A percentile compares a stretch with the other conserved stretches of the same genome.
Conservation (phyloP, 2,329 filamentous ascomycete species). For the Ophiocordyceps camponoti-rufipedis region DNA sequence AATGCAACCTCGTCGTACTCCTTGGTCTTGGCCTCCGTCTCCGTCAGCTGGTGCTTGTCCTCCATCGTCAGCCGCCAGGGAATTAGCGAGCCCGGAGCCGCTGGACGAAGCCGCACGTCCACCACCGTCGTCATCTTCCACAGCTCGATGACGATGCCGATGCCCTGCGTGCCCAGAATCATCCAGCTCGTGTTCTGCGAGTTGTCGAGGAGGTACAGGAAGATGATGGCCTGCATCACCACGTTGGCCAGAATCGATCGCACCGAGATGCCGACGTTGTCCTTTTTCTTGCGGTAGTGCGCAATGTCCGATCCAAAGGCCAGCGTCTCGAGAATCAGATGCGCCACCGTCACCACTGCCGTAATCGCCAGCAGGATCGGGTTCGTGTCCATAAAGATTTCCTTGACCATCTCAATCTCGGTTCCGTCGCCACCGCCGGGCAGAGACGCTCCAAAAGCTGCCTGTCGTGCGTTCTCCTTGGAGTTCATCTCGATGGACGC, state of each 20-base stretch:
- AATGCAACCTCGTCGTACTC: constrained; percentile 97
- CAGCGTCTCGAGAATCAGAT: constrained; percentile 89
- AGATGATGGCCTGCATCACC: constrained; percentile 92
- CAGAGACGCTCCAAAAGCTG: constrained; percentile 52
- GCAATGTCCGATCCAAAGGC: constrained; percentile 96
- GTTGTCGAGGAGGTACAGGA: constrained; percentile 93
- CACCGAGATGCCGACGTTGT: constrained; percentile 90
- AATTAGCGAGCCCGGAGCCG: constrained; percentile 47
- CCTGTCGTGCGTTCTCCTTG: constrained; percentile 64
- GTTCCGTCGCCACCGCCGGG: constrained; percentile 73
- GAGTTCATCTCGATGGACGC: constrained; percentile 73
- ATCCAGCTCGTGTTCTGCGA: constrained; percentile 98
- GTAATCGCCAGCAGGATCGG: constrained; percentile 78
- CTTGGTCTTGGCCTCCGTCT: constrained; percentile 94
- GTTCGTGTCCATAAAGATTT: constrained; percentile 86
- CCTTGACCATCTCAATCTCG: constrained; percentile 95
- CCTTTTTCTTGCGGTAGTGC: constrained; percentile 99
- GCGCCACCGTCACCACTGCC: constrained; percentile 64
- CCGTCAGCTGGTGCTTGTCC: constrained; percentile 89
- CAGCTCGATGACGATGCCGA: constrained; percentile 50
- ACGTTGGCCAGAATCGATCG: constrained; percentile 93
- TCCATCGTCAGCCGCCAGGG: constrained; percentile 76
- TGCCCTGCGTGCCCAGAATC: constrained; percentile 85
- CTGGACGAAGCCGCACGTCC: constrained; percentile 62
- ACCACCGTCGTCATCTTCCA: constrained; percentile 98